Percentiles rank a stretch among this genome's conserved stretches.
phyloP scores from a whole-genome alignment of 257 asterid species.

The Rehmannia glutinosa region DNA sequence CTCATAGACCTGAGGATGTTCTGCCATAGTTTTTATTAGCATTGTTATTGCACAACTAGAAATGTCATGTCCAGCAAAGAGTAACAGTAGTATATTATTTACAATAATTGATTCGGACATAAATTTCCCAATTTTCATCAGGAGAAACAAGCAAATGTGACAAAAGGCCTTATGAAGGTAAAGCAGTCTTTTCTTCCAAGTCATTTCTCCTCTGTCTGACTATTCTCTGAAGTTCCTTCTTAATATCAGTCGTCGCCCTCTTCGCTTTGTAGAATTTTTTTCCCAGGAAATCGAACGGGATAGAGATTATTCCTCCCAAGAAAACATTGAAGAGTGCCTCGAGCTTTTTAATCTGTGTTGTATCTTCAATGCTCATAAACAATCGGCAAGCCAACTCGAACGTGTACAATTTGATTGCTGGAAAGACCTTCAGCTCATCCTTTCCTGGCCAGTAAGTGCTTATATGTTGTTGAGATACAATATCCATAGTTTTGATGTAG shows the following conservation, averaged over 20 bases:
- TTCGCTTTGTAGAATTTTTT: slow-evolving; percentile 50
- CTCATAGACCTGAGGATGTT: slow-evolving; percentile 57
- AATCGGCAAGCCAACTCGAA: slow-evolving; percentile 69
- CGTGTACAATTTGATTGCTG: slow-evolving; percentile 50
- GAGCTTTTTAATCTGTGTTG: slow-evolving; percentile 39
- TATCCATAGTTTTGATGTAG: slow-evolving; percentile 33
- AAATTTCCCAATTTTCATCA: slow-evolving; percentile 53
- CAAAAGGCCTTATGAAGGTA: slow-evolving; percentile 58
- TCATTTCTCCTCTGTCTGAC: slow-evolving; percentile 50
- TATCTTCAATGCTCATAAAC: slow-evolving; percentile 71
- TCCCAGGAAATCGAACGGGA: slow-evolving; percentile 67
- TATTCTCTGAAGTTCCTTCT: slow-evolving; percentile 33
- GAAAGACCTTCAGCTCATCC: slow-evolving; percentile 44
- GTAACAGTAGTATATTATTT: slow-evolving; percentile 59
- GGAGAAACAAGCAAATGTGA: slow-evolving; percentile 57
- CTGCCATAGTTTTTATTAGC: slow-evolving; percentile 55
- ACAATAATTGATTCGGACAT: slow-evolving; percentile 58
- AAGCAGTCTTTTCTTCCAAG: slow-evolving; percentile 35
- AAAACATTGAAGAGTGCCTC: slow-evolving; percentile 51
- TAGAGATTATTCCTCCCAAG: slow-evolving; percentile 54
- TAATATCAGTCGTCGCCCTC: slow-evolving; percentile 46
- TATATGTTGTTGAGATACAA: slow-evolving; percentile 33
- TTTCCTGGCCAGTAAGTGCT: slow-evolving; percentile 55
- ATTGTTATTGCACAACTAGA: slow-evolving; percentile 54
- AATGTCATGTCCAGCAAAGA: slow-evolving; percentile 85